These are phyloP conservation scores for Ustilago bromivora DNA, from an alignment of 1,284 basidiomycete species.

Conservation along the genomic window DNA sequence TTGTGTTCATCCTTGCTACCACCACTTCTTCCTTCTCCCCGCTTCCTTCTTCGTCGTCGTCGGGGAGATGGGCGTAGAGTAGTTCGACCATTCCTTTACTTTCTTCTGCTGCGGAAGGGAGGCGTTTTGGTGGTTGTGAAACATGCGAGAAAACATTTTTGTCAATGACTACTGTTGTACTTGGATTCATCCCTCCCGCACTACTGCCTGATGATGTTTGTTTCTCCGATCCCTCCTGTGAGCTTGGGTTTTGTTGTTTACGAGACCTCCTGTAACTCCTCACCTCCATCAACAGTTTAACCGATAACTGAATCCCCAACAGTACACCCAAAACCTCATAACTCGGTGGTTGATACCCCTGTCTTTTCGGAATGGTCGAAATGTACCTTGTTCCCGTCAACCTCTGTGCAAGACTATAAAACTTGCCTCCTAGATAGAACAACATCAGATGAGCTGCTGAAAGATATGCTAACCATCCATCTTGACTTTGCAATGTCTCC, in stretches of 20 bases:
- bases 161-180: slow-evolving; percentile 41
- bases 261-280: slow-evolving; percentile 7
- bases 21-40: slow-evolving; percentile 3
- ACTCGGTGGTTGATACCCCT: slow-evolving; percentile 61
- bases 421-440: slow-evolving; percentile 70
- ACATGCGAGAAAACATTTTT: slow-evolving; percentile 23
- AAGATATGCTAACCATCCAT: slow-evolving; percentile 63
- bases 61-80: slow-evolving; percentile 34
- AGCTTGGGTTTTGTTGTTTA: not conserved
- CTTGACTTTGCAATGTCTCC: slow-evolving; percentile 63
- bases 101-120: not conserved
- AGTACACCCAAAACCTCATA: slow-evolving; percentile 70
- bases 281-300: slow-evolving; percentile 54
- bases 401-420: slow-evolving; percentile 70
- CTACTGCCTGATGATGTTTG: not conserved
- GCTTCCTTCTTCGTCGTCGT: slow-evolving; percentile 11
- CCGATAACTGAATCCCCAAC: slow-evolving; percentile 66
- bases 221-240: not conserved
- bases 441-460: slow-evolving; percentile 70
- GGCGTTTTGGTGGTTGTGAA: slow-evolving; percentile 40
- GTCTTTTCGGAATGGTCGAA: slow-evolving; percentile 38
- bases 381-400: slow-evolving; percentile 67
- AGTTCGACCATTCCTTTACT: slow-evolving; percentile 13
- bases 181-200: slow-evolving; percentile 6
- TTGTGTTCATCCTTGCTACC: slow-evolving; percentile 38